Base-by-base conservation (phyloP, 768 basidiomycete species). In the Termitomyces sp. region DNA sequence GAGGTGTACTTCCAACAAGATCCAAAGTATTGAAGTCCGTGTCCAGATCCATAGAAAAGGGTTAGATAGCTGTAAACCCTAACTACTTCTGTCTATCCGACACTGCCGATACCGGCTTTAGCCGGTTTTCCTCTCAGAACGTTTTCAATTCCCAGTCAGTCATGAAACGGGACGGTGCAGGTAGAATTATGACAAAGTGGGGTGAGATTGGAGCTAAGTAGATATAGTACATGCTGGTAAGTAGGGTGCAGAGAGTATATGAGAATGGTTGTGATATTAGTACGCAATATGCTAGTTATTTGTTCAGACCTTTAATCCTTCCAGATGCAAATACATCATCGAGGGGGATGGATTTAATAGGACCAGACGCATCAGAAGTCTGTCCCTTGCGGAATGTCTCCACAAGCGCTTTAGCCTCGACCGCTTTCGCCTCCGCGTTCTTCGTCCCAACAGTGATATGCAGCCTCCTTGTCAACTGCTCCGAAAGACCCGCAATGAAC, bases 401-500 rank as follows among this genome's bases (percentile, higher is more conserved):
- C 8, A 95, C 86, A 49, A 98, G 64, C 0, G 53, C 73, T 70
- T 75, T 86, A 16, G 86, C 92, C 72, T 95, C 92, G 23, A 89
- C 81, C 2, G 92, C 77, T 0, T 65, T 57, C 3, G 95, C 75
- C 8, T 72, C 72, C 11, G 68, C 67, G 41, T 77, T 66, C 48
- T 66, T 64, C 16, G 92, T 95, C 8, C 92, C 97, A 5, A 98
- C 85, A 0, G 97, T 98, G 54, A 98, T 81, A 67, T 98, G 97
- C 64, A 95, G 69, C 56, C 81, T 59, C 6, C 72, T 63, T 54
- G 74, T 74, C 11, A 88, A 62, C 12, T 80, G 76, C 5, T 74
- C 67, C 0, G 80, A 73, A 16, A 92, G 63, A 37, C 61, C 53
- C 14, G 71, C 68, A 7, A 86, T 58, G 48, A 92, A 86, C 49